phyloP scores from a whole-genome alignment of 306 rosid genomes.

The Lagenaria siceraria region DNA sequence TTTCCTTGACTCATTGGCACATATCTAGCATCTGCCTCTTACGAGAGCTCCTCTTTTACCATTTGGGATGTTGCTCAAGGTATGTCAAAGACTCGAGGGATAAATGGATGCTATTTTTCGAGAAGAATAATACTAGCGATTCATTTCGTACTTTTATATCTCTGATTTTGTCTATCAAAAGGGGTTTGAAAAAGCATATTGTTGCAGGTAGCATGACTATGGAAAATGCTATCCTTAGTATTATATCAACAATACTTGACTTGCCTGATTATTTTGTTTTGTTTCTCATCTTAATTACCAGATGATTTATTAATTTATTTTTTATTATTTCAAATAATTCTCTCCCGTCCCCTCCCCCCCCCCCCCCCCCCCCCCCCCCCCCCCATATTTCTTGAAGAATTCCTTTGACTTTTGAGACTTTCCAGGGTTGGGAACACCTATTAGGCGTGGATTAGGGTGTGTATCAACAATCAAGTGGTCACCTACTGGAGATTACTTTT shows the following conservation, averaged over 20 bases:
- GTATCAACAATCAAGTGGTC: slow-evolving; percentile 91
- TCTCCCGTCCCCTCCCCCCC: neutral
- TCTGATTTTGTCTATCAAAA: neutral
- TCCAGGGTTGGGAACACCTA: slow-evolving; percentile 77
- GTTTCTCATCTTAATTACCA: neutral
- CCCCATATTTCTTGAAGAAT: neutral
- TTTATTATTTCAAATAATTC: neutral
- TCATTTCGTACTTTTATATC: neutral
- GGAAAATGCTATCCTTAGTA: neutral
- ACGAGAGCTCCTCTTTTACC: slow-evolving; percentile 71
- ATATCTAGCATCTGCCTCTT: slow-evolving; percentile 82
- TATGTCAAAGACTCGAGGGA: slow-evolving; percentile 8
- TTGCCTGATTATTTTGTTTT: neutral
- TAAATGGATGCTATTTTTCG: neutral
- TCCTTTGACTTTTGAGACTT: slow-evolving; percentile 8
- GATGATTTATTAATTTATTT: neutral
- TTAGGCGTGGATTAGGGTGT: slow-evolving; percentile 89
- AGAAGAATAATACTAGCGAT: neutral
- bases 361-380: neutral
- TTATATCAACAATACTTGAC: neutral
- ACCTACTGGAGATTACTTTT: slow-evolving; percentile 91
- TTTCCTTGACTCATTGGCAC: slow-evolving; percentile 56
- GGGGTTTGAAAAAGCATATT: neutral
- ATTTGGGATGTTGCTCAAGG: slow-evolving; percentile 98
- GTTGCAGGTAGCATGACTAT: neutral